phyloP scores from a whole-genome alignment of 148 eudicot genomes.

The Persicaria maculosa region DNA sequence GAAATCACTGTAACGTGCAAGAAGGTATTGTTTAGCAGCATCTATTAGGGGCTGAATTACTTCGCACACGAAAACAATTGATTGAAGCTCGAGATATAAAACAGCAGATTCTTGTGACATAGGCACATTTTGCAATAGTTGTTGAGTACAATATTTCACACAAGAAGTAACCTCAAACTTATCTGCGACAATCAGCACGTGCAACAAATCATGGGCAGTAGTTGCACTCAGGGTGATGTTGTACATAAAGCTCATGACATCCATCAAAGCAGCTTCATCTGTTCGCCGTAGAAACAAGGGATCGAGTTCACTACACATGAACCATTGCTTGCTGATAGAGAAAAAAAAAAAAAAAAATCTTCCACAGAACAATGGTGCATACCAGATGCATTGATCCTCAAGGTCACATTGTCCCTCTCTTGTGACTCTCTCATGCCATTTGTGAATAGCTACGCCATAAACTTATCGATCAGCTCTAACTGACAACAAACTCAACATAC shows the following conservation, averaged over 20 bases:
- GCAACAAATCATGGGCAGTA: constrained; percentile 51
- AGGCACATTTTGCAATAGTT: constrained; percentile 43
- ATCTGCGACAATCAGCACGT: constrained; percentile 61
- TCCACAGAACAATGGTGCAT: too few species aligned
- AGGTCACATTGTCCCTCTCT: too few species aligned
- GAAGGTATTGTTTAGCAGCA: constrained; percentile 64
- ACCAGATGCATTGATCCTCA: too few species aligned
- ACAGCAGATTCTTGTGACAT: constrained; percentile 55
- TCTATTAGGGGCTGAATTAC: constrained; percentile 79
- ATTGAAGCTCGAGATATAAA: constrained; percentile 63
- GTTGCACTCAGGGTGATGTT: constrained; percentile 46
- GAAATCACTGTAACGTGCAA: constrained; percentile 51
- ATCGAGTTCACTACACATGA: too few species aligned
- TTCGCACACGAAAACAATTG: constrained; percentile 65
- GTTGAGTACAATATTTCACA: constrained; percentile 57
- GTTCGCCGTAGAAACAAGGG: constrained; percentile 13
- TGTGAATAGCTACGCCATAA: too few species aligned
- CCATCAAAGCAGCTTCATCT: constrained; percentile 75
- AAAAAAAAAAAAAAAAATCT: too few species aligned
- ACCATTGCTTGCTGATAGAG: too few species aligned
- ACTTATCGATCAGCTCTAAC: too few species aligned
- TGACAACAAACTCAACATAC: too few species aligned
- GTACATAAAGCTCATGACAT: constrained; percentile 70
- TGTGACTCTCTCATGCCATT: too few species aligned
- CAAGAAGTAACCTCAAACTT: constrained; percentile 28